phyloP scores from a whole-genome alignment of 805 yeast species.

The Metschnikowia sp. region DNA sequence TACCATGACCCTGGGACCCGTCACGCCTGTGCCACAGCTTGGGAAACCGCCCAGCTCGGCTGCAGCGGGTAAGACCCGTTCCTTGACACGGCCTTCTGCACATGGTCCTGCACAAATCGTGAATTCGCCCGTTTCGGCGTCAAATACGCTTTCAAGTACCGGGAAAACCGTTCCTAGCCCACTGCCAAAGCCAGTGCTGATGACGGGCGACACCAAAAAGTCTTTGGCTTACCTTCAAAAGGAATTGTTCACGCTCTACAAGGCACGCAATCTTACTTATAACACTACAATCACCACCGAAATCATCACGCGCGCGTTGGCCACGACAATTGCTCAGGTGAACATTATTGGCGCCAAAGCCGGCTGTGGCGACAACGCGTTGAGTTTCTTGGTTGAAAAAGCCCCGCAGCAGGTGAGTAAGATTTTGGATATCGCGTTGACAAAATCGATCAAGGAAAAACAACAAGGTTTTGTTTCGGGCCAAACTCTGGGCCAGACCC shows the following conservation, averaged over 20 bases:
- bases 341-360: conserved; percentile 84
- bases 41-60: conserved; percentile 8
- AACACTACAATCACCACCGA: conserved; percentile 82
- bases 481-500: conserved; percentile 7
- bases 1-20: conserved; percentile 6
- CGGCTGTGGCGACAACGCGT: conserved; percentile 75
- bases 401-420: conserved; percentile 79
- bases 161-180: neutral
- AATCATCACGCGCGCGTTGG: conserved; percentile 83
- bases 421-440: conserved; percentile 75
- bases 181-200: conserved; percentile 3
- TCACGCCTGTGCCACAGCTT: conserved; percentile 7
- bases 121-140: no score
- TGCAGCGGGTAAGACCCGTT: no score
- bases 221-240: conserved; percentile 82
- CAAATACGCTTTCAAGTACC: no score
- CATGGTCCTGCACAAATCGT: neutral
- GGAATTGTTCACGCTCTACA: conserved; percentile 76
- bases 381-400: conserved; percentile 72
- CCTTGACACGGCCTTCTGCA: no score
- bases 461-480: conserved; percentile 21
- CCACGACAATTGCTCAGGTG: conserved; percentile 88
- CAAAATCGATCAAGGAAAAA: conserved; percentile 62
- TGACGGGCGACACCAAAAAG: conserved; percentile 62
- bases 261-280: conserved; percentile 64